Evolutionary conservation across 202 grass and related monocot species (phyloP).

Genomic region (Schoenoplectus triqueter): DNA sequence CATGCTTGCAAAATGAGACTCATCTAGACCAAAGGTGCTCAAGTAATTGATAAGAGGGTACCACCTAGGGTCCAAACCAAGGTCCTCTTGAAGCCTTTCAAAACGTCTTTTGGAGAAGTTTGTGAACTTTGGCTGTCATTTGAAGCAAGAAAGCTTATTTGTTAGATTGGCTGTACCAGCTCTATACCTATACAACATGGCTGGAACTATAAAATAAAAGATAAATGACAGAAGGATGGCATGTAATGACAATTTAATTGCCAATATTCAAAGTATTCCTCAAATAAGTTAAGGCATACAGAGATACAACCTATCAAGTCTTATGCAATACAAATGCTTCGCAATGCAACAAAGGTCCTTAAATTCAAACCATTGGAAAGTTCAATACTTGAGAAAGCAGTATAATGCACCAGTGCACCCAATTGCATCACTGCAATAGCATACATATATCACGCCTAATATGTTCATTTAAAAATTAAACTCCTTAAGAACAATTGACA

Average conservation of each 20-base stretch:
- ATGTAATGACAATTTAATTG: constrained; percentile 2
- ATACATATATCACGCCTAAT: neutral
- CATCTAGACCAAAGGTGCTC: constrained; percentile 83
- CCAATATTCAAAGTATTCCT: neutral
- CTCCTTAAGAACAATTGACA: neutral
- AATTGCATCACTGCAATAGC: neutral
- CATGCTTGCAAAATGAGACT: constrained; percentile 85
- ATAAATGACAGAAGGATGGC: neutral
- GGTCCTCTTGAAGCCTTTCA: constrained; percentile 83
- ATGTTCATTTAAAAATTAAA: constrained; percentile 16
- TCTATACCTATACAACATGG: constrained; percentile 2
- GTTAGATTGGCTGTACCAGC: neutral
- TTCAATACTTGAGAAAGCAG: neutral
- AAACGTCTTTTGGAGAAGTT: constrained; percentile 62
- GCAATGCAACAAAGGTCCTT: constrained; percentile 8
- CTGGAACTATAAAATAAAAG: constrained; percentile 23
- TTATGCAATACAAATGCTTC: neutral
- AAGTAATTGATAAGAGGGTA: constrained; percentile 85
- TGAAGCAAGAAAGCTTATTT: constrained; percentile 1
- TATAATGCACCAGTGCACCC: neutral
- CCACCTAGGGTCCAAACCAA: constrained; percentile 85
- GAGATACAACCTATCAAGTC: neutral
- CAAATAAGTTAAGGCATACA: neutral
- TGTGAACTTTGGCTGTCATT: constrained; percentile 68
- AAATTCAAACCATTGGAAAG: constrained; percentile 19